Conservation (phyloP, 371 early-diverging fungal species). For the Mycotypha africana region DNA sequence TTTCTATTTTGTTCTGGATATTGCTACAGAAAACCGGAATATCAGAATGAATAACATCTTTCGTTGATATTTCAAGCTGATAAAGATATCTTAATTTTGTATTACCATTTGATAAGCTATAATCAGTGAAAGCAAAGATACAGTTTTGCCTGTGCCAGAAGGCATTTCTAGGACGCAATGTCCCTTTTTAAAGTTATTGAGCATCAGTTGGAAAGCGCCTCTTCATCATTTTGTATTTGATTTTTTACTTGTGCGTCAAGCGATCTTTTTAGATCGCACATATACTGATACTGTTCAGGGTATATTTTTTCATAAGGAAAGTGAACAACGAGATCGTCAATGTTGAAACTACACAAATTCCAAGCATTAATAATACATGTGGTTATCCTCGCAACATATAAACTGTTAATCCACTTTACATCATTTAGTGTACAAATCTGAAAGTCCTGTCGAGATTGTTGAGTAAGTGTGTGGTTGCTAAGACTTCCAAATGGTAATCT, state of each 20-base stretch:
- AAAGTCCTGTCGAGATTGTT: no score
- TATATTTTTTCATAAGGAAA: conserved; percentile 99
- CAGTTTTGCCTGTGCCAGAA: conserved; percentile 99
- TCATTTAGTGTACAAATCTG: no score
- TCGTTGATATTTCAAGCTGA: not conserved
- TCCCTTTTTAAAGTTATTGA: no score
- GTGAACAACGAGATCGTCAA: conserved; percentile 93
- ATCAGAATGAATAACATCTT: not conserved
- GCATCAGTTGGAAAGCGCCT: no score
- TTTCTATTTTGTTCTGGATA: conserved; percentile 87
- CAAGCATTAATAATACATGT: no score
- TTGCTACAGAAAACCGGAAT: conserved; percentile 33
- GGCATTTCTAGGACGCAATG: conserved; percentile 99
- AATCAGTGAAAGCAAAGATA: conserved; percentile 94
- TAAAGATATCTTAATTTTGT: not conserved
- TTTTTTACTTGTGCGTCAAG: conserved; percentile 89
- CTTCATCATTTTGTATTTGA: no score
- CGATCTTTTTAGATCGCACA: conserved; percentile 92
- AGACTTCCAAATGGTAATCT: no score
- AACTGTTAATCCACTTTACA: no score
- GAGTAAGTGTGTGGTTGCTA: no score
- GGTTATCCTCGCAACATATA: no score
- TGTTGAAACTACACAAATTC: conserved; percentile 58
- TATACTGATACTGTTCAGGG: conserved; percentile 99
- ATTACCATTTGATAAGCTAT: conserved; percentile 94